Evolutionary conservation across 1,284 basidiomycete species (phyloP).

Genomic region (Salmacisia buchloeana): DNA sequence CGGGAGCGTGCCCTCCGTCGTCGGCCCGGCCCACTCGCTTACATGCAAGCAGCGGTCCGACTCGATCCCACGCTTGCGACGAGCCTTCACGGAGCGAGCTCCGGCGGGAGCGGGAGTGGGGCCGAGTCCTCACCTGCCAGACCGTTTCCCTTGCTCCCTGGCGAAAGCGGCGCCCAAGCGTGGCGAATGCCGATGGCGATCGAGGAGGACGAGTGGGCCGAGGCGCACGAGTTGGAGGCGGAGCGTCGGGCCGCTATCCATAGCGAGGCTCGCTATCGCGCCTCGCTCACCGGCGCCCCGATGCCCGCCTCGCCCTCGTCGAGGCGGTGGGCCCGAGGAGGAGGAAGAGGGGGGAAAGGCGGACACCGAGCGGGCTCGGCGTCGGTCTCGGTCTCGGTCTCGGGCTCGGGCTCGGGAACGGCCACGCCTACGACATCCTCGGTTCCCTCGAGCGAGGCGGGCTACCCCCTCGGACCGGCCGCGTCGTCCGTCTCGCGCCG

Average conservation of each 20-base stretch:
- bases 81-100: background rate
- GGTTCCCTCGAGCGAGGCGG: background rate
- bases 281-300: background rate
- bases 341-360: too few relatives aligned
- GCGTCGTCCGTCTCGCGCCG: background rate
- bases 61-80: background rate
- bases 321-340: too few relatives aligned
- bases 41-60: constrained; percentile 4
- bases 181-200: background rate
- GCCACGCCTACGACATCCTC: constrained; percentile 3
- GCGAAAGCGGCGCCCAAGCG: background rate
- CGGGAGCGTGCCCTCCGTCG: background rate
- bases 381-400: background rate
- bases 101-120: too few relatives aligned
- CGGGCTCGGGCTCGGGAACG: background rate
- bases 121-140: background rate
- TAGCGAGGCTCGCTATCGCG: background rate
- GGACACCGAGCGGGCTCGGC: background rate
- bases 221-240: background rate
- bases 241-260: background rate
- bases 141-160: background rate
- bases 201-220: constrained; percentile 2
- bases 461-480: background rate
- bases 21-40: constrained; percentile 2
- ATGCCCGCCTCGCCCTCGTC: too few relatives aligned